Conservation (phyloP, 2,329 filamentous ascomycete genomes). For the Metarhizium brunneum region DNA sequence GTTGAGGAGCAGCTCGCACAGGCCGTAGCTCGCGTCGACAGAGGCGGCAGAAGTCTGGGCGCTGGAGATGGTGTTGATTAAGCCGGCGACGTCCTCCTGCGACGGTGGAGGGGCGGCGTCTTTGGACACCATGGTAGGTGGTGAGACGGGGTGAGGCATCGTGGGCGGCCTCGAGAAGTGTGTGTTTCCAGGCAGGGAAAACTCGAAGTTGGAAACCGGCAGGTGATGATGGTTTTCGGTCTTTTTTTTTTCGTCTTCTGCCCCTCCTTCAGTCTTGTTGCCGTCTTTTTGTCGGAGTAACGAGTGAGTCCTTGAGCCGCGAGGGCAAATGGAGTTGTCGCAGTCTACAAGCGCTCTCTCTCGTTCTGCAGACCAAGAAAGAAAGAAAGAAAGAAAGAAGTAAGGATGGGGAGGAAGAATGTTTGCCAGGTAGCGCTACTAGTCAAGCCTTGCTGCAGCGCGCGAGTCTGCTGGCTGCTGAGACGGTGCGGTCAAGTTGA, state of each 20-base stretch:
- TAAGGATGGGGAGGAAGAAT: not conserved
- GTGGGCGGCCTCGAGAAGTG: slow-evolving; percentile 6
- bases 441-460: not conserved
- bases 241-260: not conserved
- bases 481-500: too few relatives aligned
- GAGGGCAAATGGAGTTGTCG: too few relatives aligned
- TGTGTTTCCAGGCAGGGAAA: too few relatives aligned
- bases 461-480: not conserved
- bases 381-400: not conserved
- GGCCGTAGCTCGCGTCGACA: slow-evolving; percentile 52
- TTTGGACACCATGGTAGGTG: slow-evolving; percentile 38
- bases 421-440: not conserved
- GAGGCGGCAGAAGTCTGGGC: slow-evolving; percentile 60
- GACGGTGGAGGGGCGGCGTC: slow-evolving; percentile 48
- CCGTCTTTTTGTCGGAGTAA: not conserved
- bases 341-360: too few relatives aligned
- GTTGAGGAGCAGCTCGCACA: slow-evolving; percentile 50
- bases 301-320: too few relatives aligned
- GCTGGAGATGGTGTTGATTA: slow-evolving; percentile 60
- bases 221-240: not conserved
- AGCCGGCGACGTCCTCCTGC: slow-evolving; percentile 53
- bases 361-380: too few relatives aligned
- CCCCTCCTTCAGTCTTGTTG: not conserved
- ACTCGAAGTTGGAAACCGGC: not conserved
- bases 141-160: slow-evolving; percentile 41